Evolutionary conservation across 2,329 filamentous ascomycete genomes (phyloP).

Genomic region (Dothiorella sarmentorum): DNA sequence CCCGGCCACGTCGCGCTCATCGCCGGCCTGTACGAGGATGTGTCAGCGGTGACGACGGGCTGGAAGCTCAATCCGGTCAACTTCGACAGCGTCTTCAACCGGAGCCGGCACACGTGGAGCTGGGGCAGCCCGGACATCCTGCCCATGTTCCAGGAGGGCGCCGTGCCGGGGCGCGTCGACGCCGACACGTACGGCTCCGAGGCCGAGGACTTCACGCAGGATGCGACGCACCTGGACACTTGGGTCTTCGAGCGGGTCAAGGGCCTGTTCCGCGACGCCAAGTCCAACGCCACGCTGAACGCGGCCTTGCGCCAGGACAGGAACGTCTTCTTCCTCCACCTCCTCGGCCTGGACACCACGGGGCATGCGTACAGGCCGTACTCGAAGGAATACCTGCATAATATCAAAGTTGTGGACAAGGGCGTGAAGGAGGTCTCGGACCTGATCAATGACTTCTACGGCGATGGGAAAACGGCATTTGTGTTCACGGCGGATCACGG

Average conservation of each 20-base stretch:
- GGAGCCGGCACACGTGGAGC: slow-evolving; percentile 95
- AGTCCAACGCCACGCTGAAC: slow-evolving; percentile 71
- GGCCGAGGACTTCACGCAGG: slow-evolving; percentile 82
- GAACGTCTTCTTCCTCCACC: slow-evolving; percentile 89
- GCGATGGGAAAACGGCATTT: slow-evolving; percentile 78
- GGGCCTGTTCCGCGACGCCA: slow-evolving; percentile 76
- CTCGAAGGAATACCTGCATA: slow-evolving; percentile 90
- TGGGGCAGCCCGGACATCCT: slow-evolving; percentile 98
- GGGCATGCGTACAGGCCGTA: slow-evolving; percentile 87
- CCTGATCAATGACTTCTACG: slow-evolving; percentile 81
- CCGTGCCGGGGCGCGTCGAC: slow-evolving; percentile 80
- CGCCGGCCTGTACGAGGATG: slow-evolving; percentile 94
- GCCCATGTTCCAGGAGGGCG: slow-evolving; percentile 95
- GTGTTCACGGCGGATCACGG: slow-evolving; percentile 97
- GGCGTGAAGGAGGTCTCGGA: slow-evolving; percentile 81
- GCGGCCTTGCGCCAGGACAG: slow-evolving; percentile 75
- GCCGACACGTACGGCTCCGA: slow-evolving; percentile 81
- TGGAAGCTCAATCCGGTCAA: slow-evolving; percentile 99
- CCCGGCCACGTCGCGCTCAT: slow-evolving; percentile 97
- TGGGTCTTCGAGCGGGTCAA: slow-evolving; percentile 98
- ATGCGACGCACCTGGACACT: slow-evolving; percentile 76
- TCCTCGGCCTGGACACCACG: slow-evolving; percentile 86
- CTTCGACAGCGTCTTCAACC: slow-evolving; percentile 98
- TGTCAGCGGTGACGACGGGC: slow-evolving; percentile 92
- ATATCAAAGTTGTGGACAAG: slow-evolving; percentile 89